Percentiles rank a stretch among this genome's conserved stretches.
These are phyloP conservation scores for Orbilia blumenaviensis DNA, from an alignment of 2,329 filamentous ascomycete species.

Conservation along the genomic window DNA sequence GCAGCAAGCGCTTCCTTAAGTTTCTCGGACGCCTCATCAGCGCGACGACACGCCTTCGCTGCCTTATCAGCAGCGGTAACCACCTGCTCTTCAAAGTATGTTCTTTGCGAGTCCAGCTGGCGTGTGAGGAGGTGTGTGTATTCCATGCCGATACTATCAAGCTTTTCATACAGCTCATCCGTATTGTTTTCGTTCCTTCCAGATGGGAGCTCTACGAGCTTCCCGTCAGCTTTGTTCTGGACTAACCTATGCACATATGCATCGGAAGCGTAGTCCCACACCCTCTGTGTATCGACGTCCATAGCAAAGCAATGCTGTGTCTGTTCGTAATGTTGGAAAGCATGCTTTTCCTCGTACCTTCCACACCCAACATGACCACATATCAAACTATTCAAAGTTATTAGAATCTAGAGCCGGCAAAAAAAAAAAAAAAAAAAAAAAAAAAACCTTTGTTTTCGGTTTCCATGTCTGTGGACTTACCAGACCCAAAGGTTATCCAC, in stretches of 20 bases:
- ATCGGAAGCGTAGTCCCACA: slow-evolving; percentile 97
- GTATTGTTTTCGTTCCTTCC: slow-evolving; percentile 54
- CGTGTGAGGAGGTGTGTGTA: slow-evolving; percentile 93
- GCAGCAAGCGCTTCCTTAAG: slow-evolving; percentile 66
- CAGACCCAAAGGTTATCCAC: slow-evolving; percentile 58
- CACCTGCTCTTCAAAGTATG: slow-evolving; percentile 93
- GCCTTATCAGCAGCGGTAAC: slow-evolving; percentile 88
- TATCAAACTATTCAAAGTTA: slow-evolving; percentile 53
- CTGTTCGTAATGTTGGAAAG: slow-evolving; percentile 57
- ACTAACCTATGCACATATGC: slow-evolving; percentile 96
- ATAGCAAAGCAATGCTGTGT: slow-evolving; percentile 82
- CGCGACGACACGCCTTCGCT: slow-evolving; percentile 30
- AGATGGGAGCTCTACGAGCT: slow-evolving; percentile 84
- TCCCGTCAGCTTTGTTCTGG: slow-evolving; percentile 89
- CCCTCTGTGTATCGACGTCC: slow-evolving; percentile 90
- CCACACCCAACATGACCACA: slow-evolving; percentile 79
- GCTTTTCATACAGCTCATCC: slow-evolving; percentile 66
- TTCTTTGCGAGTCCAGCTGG: slow-evolving; percentile 89
- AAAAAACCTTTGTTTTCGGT: neutral
- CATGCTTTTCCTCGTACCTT: slow-evolving; percentile 81
- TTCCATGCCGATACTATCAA: slow-evolving; percentile 84
- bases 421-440: neutral
- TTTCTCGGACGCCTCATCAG: slow-evolving; percentile 63
- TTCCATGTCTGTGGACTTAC: slow-evolving; percentile 32
- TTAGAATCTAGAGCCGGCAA: neutral